Conservation (phyloP, 129 eudicot species). For the Deinandra increscens region DNA sequence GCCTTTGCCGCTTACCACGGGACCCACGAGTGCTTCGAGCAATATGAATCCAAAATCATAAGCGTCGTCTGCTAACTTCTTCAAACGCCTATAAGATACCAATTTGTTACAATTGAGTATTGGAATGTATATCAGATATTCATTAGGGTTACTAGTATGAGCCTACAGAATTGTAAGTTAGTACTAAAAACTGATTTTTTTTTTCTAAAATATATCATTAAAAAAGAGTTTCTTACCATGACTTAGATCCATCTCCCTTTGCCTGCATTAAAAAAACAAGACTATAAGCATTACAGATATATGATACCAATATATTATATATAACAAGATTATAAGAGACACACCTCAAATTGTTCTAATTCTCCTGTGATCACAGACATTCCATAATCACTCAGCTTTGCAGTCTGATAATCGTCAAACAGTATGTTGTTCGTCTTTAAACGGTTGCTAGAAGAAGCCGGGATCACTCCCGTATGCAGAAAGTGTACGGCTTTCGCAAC, state of each 20-base stretch:
- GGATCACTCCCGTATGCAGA: constrained; percentile 74
- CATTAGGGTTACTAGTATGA: no score
- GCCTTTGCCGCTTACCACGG: constrained; percentile 61
- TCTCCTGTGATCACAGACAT: constrained; percentile 77
- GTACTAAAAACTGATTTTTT: no score
- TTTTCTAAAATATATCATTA: no score
- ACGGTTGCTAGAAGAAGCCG: constrained; percentile 60
- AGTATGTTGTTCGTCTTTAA: constrained; percentile 69
- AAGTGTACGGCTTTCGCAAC: constrained; percentile 87
- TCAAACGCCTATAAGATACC: constrained; percentile 42
- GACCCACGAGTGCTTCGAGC: constrained; percentile 82
- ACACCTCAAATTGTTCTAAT: constrained; percentile 55
- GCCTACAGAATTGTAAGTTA: no score
- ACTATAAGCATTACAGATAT: constrained; percentile 15
- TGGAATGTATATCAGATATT: no score
- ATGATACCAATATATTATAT: constrained; percentile 13
- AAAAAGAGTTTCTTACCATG: constrained; percentile 46
- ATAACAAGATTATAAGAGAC: constrained; percentile 10
- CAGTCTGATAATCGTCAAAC: constrained; percentile 72
- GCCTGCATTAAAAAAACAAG: constrained; percentile 40
- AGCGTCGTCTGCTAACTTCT: constrained; percentile 66
- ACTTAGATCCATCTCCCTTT: constrained; percentile 57
- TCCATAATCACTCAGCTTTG: constrained; percentile 84
- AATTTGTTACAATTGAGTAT: no score
- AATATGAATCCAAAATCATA: constrained; percentile 80